Evolutionary conservation across 1,284 basidiomycete species (phyloP), one percentile per base, ranked within the genome.

Genomic region (Stereum hirsutum): DNA sequence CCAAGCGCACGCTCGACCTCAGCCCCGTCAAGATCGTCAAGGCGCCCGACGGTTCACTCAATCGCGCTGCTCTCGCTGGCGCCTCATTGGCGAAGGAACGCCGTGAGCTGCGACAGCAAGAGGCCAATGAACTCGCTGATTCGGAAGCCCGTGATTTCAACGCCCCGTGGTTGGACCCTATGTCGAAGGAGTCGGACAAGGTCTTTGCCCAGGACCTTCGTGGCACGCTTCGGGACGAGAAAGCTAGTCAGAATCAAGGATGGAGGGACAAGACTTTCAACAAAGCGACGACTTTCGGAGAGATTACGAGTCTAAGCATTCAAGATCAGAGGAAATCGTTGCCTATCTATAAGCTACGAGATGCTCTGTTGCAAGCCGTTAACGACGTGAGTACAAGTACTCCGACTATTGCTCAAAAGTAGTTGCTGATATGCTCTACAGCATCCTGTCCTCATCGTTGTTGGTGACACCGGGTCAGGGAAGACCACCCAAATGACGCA

Each of bases 1-100:
- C 93, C 40, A 94, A 94, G 63, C 81, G 88, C 47, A 94, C 92
- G 0, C 75, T 98, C 33, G 92, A 99, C 52, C 75, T 99, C 40
- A 96, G 92, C 55, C 96, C 96, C 0, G 91, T 99, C 54, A 98
- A 97, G 64, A 90, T 99, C 55, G 84, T 95, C 56, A 94, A 95
- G 57, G 91, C 91, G 6, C 91, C 91, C 0, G 91, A 95, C 61
- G 91, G 91, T 37, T 95, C 95, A 6, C 64, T 99, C 47, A 99
- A 99, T 54, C 75, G 96, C 46, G 95, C 96, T 20, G 96, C 96
- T 2, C 72, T 98, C 35, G 89, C 91, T 1, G 95, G 95, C 30
- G 90, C 91, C 15, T 82, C 91, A 3, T 68, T 98, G 2, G 91
- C 96, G 7, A 97, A 97, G 62, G 96, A 99, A 62, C 78, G 96